Evolutionary conservation across 2,329 filamentous ascomycete genomes (phyloP).

Genomic region (Cryoendolithus antarcticus): DNA sequence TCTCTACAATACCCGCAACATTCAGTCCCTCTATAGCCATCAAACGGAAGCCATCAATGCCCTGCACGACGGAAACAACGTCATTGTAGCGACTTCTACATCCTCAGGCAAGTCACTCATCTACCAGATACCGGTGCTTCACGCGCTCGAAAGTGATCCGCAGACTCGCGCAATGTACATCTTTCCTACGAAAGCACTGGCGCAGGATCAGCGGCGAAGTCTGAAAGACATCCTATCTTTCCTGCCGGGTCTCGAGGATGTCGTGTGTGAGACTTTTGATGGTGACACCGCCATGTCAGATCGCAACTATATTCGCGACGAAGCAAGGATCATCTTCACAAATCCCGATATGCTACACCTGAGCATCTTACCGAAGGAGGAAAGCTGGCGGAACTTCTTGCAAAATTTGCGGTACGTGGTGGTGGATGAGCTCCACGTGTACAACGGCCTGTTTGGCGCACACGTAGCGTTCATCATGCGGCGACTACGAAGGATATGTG

Average conservation of each 20-base stretch:
- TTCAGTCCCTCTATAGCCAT: slow-evolving; percentile 77
- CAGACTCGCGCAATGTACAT: slow-evolving; percentile 88
- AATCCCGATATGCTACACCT: slow-evolving; percentile 98
- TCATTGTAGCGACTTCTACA: slow-evolving; percentile 89
- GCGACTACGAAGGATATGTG: slow-evolving; percentile 72
- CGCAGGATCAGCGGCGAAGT: slow-evolving; percentile 85
- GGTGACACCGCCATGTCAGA: slow-evolving; percentile 80
- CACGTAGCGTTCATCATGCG: slow-evolving; percentile 95
- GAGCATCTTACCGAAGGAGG: slow-evolving; percentile 84
- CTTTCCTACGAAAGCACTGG: slow-evolving; percentile 91
- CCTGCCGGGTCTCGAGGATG: slow-evolving; percentile 62
- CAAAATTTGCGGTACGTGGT: slow-evolving; percentile 85
- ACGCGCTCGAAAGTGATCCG: slow-evolving; percentile 67
- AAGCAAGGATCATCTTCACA: slow-evolving; percentile 87
- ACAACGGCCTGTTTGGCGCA: slow-evolving; percentile 87
- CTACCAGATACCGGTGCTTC: slow-evolving; percentile 85
- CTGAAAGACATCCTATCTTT: slow-evolving; percentile 73
- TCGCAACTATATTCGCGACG: slow-evolving; percentile 69
- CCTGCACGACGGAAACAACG: slow-evolving; percentile 66
- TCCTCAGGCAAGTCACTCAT: slow-evolving; percentile 97
- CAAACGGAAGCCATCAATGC: slow-evolving; percentile 90
- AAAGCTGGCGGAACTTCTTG: slow-evolving; percentile 77
- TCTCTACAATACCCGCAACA: slow-evolving; percentile 80
- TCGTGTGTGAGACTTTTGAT: slow-evolving; percentile 85
- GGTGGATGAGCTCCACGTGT: slow-evolving; percentile 76